phyloP scores from a whole-genome alignment of 1,139 yeast species.

The Kodamaea suecica region DNA sequence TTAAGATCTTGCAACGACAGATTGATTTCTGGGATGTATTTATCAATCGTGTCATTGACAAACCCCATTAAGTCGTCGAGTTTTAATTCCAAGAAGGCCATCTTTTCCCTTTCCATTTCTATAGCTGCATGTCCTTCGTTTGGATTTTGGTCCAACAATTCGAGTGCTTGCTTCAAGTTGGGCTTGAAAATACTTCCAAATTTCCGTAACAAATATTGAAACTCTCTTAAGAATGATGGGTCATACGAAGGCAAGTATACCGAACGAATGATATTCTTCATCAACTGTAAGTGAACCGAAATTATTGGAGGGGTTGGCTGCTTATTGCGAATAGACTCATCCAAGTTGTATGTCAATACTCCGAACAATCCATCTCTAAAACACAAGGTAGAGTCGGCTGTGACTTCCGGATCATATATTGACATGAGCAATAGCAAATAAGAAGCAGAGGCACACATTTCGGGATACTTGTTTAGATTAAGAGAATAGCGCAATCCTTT shows the following conservation, averaged over 20 bases:
- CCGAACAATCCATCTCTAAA: conserved; percentile 44
- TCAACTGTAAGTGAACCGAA: conserved; percentile 34
- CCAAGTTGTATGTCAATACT: conserved; percentile 32
- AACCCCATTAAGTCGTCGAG: conserved; percentile 26
- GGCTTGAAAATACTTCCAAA: conserved; percentile 18
- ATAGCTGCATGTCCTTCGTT: no score
- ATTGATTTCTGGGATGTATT: conserved; percentile 29
- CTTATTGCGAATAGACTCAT: conserved; percentile 19
- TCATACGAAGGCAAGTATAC: conserved; percentile 41
- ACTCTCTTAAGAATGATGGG: conserved; percentile 33
- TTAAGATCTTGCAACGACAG: conserved; percentile 25
- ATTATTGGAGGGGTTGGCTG: conserved; percentile 20
- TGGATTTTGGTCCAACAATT: not conserved
- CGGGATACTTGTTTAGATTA: conserved; percentile 32
- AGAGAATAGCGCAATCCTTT: conserved; percentile 31
- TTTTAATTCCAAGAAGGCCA: conserved; percentile 19
- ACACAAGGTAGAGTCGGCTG: conserved; percentile 37
- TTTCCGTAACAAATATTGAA: conserved; percentile 19
- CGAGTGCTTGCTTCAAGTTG: not conserved
- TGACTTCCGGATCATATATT: conserved; percentile 46
- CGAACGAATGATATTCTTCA: conserved; percentile 37
- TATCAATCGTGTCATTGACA: conserved; percentile 23
- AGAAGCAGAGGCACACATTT: conserved; percentile 35
- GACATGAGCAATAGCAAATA: conserved; percentile 43
- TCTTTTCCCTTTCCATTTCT: not conserved